Evolutionary conservation across 352 stramenopile genomes (phyloP), one percentile per base, ranked within the genome.

Genomic region (Globisporangium ultimum): DNA sequence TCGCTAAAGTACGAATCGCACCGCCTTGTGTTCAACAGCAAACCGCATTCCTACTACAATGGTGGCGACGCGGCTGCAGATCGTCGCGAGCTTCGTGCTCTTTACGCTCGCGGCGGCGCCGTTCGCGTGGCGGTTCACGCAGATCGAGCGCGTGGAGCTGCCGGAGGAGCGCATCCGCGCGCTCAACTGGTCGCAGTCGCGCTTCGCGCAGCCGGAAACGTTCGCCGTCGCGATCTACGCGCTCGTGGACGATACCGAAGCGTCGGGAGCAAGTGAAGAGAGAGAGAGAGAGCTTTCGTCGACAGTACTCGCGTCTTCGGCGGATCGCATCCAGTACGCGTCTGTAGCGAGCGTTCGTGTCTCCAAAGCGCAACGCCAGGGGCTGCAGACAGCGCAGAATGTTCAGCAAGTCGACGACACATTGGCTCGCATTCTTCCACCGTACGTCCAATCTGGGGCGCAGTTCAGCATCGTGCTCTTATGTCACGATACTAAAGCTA

Each of bases 11-110:
- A 36, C 28, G 28, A 36, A 36, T 36, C 8, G 28, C 28, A n/a
- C n/a, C n/a, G 24, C 24, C 24, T 32, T 5, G 28, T 6, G 28
- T 36, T 36, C 28, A 36, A 36, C 28, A 36, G 28, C 28, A 36
- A 36, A 8, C 28, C 8, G 28, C 28, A 36, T 36, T 36, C 28
- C 3, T 11, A 5, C 8, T 2, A 36, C 28, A 5, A 93, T 93
- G 83, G 80, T 76, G 24, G 83, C 80, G 53, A 91, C 83, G 34
- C 74, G 84, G 48, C 67, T 93, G 58, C 77, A 88, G 53, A 85
- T 92, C 61, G 83, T 92, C 21, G 76, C 71, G 53, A 75, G 73
- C 53, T 91, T 93, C 67, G 77, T 86, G 67, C 58, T 89, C 50
- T 91, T 91, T 66, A 70, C 72, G 63, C 71, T 88, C 51, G 68